Base-by-base conservation (phyloP, 257 asterid species). In the Capsicum chinense region DNA sequence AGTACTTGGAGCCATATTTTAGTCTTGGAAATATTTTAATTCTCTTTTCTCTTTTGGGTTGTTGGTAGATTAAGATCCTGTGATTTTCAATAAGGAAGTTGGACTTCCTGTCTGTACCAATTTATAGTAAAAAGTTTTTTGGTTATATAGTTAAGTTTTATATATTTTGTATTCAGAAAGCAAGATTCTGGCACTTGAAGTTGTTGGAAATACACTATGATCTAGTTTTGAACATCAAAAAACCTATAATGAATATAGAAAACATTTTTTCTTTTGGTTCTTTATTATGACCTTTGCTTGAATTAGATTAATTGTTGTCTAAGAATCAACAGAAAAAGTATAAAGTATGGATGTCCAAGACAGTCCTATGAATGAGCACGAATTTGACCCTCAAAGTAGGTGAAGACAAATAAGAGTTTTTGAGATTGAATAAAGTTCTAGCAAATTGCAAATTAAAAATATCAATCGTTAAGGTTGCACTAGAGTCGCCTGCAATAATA, bases 1-100 rank as follows among this genome's bases (percentile, higher is more conserved):
- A 47, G 84, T 81, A 82, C 66, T 69, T n/a, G 84, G 83, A 58
- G 86, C 83, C 90, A 86, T 88, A 64, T 74, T 60, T 21, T 39
- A 13, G 64, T 48, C 52, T 15, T 47, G 60, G 17, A 62, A 62
- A 13, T 35, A 1, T 11, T 33, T 58, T 58, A 19, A 9, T 13
- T 21, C 16, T 33, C 33, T 68, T 37, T 15, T 37, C 13, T 68
- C 6, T 68, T 68, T 68, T 15, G 52, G 74, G 48, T 35, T 67
- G 19, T 64, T 73, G 60, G 3, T 26, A 39, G 13, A 80, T 80
- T n/a, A 81, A 62, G 60, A 13, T 62, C 19, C 47, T 42, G 73
- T 81, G 74, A 59, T 13, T 60, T 62, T 60, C 60, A 19, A 44
- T 80, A 60, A 58, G 39, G 76, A 44, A 81, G 13, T 8, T 13